Base-by-base conservation (phyloP, 2,329 filamentous ascomycete species). In the Emergomyces orientalis region DNA sequence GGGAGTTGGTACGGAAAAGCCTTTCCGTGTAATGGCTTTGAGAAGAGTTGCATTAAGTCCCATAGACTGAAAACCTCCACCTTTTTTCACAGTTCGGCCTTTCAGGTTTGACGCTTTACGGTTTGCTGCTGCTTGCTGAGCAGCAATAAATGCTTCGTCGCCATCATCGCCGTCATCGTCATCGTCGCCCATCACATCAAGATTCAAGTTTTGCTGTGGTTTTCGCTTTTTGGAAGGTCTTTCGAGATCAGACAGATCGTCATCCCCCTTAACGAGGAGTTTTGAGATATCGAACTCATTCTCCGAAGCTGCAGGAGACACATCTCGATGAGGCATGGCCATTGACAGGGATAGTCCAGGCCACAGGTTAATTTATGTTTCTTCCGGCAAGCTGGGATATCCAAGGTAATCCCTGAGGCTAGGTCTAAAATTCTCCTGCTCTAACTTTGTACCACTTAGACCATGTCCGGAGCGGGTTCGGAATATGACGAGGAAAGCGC, bases 31-130 rank as follows among this genome's bases (percentile, higher is more conserved):
- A 67, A 99, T 97, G 1, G 94, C 91, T 72, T 95, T 94, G 30
- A 99, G 81, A 4, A 99, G 81, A 68, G 89, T 87, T 13, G 86
- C 81, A 77, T 90, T 96, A 63, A 97, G 79, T 47, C 89, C 86
- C 92, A 99, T 97, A 56, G 90, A 88, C 75, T 99, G 94, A 73
- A 99, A 99, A 60, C 93, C 94, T 70, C 94, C 94, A 45, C 92
- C 90, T 76, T 97, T 99, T 80, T 97, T 97, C 39, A 90, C 89
- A 2, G 87, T 88, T 66, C 89, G 89, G 25, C 90, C 90, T 75
- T 93, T 94, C 8, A 94, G 69, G 72, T 92, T 94, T 11, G 88
- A 83, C 0, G 85, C 80, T 73, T 97, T 97, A 65, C 93, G 82
- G 73, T 97, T 97, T 4, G 89, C 90, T 19, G 91, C 90, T 3